Evolutionary conservation across 306 rosid genomes (phyloP).

Genomic region (Arachis stenosperma): DNA sequence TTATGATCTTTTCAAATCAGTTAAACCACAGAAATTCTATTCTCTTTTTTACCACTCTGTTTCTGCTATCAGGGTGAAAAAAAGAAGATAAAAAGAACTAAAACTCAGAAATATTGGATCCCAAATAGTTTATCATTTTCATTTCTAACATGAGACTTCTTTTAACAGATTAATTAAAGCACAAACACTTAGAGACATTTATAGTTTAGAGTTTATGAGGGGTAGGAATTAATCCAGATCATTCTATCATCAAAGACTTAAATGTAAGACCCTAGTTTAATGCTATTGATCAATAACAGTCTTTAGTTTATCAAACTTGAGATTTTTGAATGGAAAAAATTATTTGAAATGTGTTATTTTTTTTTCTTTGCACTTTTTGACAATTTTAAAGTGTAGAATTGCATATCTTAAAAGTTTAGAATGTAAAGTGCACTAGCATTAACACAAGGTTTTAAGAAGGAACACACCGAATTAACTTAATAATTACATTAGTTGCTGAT

Average conservation of each 20-base stretch:
- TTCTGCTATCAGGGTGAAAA: conserved; percentile 65
- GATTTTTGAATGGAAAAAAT: no score
- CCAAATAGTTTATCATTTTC: no score
- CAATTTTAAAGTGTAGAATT: no score
- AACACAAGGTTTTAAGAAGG: no score
- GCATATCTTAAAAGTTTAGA: no score
- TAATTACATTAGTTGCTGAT: no score
- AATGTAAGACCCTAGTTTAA: conserved; percentile 58
- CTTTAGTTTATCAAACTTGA: background rate
- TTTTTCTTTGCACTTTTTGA: no score
- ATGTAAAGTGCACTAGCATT: no score
- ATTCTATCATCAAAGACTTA: conserved; percentile 84
- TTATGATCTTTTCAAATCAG: no score
- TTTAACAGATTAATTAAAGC: conserved; percentile 92
- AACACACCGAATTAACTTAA: no score
- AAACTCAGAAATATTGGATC: conserved; percentile 95
- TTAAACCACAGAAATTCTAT: no score
- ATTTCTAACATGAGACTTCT: background rate
- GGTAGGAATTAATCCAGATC: conserved; percentile 97
- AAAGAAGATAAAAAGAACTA: conserved; percentile 69
- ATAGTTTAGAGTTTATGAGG: conserved; percentile 97
- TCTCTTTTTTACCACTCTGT: conserved; percentile 13
- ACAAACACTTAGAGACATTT: conserved; percentile 90
- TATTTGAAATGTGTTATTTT: no score
- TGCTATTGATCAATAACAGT: conserved; percentile 4